Evolutionary conservation across 441 rosid species (phyloP).

Genomic region (Jatropha multifida): DNA sequence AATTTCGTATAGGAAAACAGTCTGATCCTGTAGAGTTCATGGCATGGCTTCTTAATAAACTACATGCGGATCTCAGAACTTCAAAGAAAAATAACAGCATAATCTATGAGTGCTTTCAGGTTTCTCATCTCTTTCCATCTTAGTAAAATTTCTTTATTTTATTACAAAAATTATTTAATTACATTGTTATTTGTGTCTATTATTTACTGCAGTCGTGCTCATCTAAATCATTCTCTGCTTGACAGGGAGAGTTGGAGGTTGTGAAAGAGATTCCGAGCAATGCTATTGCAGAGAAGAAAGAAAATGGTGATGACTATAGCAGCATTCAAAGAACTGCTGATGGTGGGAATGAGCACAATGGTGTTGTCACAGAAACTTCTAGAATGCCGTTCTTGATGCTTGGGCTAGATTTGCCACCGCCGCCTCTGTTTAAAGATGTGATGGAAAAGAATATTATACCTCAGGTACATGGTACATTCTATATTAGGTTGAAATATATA

Average conservation of each 20-base stretch:
- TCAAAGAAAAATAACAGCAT: slow-evolving; percentile 67
- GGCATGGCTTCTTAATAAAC: slow-evolving; percentile 92
- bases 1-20: slow-evolving; percentile 81
- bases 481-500: background rate
- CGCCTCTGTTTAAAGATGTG: slow-evolving; percentile 92
- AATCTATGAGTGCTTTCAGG: slow-evolving; percentile 92
- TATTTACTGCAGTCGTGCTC: slow-evolving; percentile 10
- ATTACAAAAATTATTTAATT: background rate
- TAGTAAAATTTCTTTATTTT: background rate
- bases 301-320: slow-evolving; percentile 40
- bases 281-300: slow-evolving; percentile 44
- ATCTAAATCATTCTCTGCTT: slow-evolving; percentile 18
- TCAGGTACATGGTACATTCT: slow-evolving; percentile 49
- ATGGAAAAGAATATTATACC: slow-evolving; percentile 99
- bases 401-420: slow-evolving; percentile 96
- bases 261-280: slow-evolving; percentile 68
- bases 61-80: slow-evolving; percentile 70
- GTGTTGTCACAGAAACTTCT: slow-evolving; percentile 48
- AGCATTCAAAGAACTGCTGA: slow-evolving; percentile 22
- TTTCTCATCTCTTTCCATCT: slow-evolving; percentile 21
- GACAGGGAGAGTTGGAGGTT: slow-evolving; percentile 87
- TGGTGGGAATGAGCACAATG: slow-evolving; percentile 31
- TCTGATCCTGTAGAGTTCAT: slow-evolving; percentile 97
- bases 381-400: slow-evolving; percentile 95
- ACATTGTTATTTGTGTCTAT: background rate